These are phyloP conservation scores for Neltuma alba DNA, from an alignment of 306 rosid species.

Conservation along the genomic window DNA sequence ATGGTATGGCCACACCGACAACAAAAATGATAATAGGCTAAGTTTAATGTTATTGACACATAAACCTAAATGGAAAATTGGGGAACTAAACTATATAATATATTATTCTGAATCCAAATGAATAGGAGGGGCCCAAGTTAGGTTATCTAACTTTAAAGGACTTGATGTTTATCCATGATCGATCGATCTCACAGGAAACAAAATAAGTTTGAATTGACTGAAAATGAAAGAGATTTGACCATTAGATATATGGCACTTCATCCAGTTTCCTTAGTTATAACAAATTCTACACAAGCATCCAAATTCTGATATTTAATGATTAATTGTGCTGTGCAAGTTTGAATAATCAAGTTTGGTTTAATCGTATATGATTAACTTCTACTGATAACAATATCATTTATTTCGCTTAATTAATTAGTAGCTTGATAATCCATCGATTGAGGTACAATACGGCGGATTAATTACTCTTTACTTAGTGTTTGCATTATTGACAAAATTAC, in stretches of 20 bases:
- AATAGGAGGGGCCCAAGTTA: neutral
- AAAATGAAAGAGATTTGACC: slow-evolving; percentile 8
- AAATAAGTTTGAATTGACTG: neutral
- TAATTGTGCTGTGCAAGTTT: too few relatives aligned
- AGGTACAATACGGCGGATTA: neutral
- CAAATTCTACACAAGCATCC: neutral
- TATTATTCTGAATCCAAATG: neutral
- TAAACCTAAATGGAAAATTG: neutral
- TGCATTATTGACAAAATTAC: too few relatives aligned
- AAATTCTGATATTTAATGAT: too few relatives aligned
- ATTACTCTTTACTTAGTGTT: neutral
- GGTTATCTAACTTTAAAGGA: neutral
- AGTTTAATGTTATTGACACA: too few relatives aligned
- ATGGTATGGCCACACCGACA: too few relatives aligned
- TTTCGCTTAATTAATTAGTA: neutral
- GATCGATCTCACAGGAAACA: neutral
- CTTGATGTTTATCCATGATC: neutral
- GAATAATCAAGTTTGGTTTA: too few relatives aligned
- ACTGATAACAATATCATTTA: neutral
- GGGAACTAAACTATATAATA: too few relatives aligned
- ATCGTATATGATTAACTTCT: neutral
- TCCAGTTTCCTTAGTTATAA: neutral
- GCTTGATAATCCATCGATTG: neutral
- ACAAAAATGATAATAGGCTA: too few relatives aligned
- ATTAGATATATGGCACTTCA: neutral